Base-by-base conservation (phyloP, 768 basidiomycete species). In the Auricularia sp. region DNA sequence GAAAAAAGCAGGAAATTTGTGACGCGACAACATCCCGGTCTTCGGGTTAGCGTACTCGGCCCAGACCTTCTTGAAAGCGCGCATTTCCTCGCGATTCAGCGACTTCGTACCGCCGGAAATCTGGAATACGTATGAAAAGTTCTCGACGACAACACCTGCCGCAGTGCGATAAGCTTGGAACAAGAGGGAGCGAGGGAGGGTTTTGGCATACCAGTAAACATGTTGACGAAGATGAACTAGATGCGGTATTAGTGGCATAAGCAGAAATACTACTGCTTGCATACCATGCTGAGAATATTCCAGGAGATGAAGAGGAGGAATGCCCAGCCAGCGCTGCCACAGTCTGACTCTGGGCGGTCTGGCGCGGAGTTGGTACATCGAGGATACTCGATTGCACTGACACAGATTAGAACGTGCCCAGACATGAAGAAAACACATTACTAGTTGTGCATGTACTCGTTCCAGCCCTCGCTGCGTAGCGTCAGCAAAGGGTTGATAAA, bases 381-480 rank as follows among this genome's bases (percentile, higher is more conserved):
- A 33, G 94, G 94, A 69, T 89, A 90, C 0, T 80, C 79, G 34
- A 90, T 67, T 14, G 90, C 80, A 71, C 93, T 96, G 66, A n/a
- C 61, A 11, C 65, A 34, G n/a, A 65, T 71, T 23, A 70, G 54
- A 62, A 61, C 23, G 62, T 36, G 44, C n/a, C 29, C 29, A 29
- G 29, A 0, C 29, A 29, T 29, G 29, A 36, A 34, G 23, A 39
- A 14, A 8, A 10, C 10, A 36, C 14, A 64, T 8, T 72, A 94
- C 91, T 86, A 96, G 75, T 98, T 91, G 72, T 98, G 95, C 96
- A 98, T 98, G 73, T 88, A 97, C 69, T 88, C 86, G 72, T 98
- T 98, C 96, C 96, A 98, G 0, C 87, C 92, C 74, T 98, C 95
- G 8, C 94, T 94, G 67, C 6, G 67, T 62, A 18, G 58, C 58